Base-by-base conservation (phyloP, 352 stramenopile genomes). In the Phytophthora pistaciae region DNA sequence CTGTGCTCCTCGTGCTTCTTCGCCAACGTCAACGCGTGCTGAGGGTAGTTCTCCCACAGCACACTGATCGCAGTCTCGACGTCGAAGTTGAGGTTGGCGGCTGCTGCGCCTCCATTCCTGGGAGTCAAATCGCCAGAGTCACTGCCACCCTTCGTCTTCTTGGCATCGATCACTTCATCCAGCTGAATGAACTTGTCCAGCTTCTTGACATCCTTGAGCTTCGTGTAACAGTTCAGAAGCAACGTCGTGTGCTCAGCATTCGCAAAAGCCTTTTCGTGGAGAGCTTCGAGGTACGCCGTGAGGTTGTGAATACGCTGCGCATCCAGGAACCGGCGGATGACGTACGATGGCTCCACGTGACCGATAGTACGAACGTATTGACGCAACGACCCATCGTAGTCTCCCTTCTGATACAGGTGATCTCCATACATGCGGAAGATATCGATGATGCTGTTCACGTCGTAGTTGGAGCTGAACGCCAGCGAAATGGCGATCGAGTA, bases 341-440 rank as follows among this genome's bases (percentile, higher is more conserved):
- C 98, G 71, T 99, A 99, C 5, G 96, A 99, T 6, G 97, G 94
- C 70, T 99, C 98, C 3, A 99, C 82, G 46, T 98, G 96, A 0
- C 98, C 97, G 75, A 99, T 99, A 5, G 97, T 99, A 40, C 97
- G 85, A 53, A 96, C 93, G 75, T 99, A 99, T 80, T 99, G 97
- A n/a, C 97, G 89, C 69, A 99, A 87, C 6, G 97, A 97, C 20
- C 92, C 95, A 57, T 97, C 92, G 61, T 95, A 99, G 65, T 99
- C 97, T 42, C 96, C 96, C 72, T 99, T 99, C 63, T 98, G 83
- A 80, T 99, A 99, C 44, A 99, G 80, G 73, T 99, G 97, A 73
- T 99, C 98, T 50, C 97, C 98, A 77, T 99, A 99, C 90, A 96
- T 97, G 58, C 91, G 90, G 66, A 95, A 97, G 31, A 99, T 98